Conservation (phyloP, 2,329 filamentous ascomycete species). For the Dothideomycetes sp. region DNA sequence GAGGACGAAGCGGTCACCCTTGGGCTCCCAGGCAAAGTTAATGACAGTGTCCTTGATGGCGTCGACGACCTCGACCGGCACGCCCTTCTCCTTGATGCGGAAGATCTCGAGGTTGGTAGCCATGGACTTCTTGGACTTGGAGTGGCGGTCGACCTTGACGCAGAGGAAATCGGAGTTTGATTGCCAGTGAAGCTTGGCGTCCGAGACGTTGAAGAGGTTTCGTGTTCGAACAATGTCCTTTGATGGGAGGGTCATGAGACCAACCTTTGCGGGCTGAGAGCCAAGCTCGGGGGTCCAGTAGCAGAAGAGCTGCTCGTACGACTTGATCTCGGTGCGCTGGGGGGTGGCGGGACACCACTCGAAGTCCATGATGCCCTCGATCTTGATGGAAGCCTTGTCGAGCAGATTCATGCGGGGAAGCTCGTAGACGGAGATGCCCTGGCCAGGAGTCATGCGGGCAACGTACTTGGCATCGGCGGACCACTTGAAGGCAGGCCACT, state of each 20-base stretch:
- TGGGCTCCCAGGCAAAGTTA: slow-evolving; percentile 99
- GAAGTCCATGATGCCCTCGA: slow-evolving; percentile 94
- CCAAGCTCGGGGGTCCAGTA: slow-evolving; percentile 99
- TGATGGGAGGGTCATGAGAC: slow-evolving; percentile 87
- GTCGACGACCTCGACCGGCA: slow-evolving; percentile 95
- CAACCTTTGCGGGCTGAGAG: slow-evolving; percentile 95
- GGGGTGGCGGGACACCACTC: slow-evolving; percentile 88
- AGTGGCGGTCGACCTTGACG: slow-evolving; percentile 97
- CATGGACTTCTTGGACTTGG: slow-evolving; percentile 96
- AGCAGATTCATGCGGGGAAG: slow-evolving; percentile 79
- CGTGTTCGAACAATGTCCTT: slow-evolving; percentile 90
- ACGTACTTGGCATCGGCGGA: slow-evolving; percentile 96
- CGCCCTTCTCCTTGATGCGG: slow-evolving; percentile 92
- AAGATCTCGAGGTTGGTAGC: slow-evolving; percentile 98
- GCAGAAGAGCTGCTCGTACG: slow-evolving; percentile 90
- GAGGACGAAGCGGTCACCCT: slow-evolving; percentile 92
- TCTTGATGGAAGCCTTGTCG: slow-evolving; percentile 87
- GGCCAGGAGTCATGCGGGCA: slow-evolving; percentile 75
- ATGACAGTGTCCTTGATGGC: slow-evolving; percentile 97
- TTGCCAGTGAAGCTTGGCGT: slow-evolving; percentile 98
- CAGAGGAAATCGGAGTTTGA: slow-evolving; percentile 88
- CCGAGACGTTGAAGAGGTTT: slow-evolving; percentile 95
- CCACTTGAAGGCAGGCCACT: slow-evolving; percentile 99
- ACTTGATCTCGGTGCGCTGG: slow-evolving; percentile 74
- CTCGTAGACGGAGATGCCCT: slow-evolving; percentile 87